Conservation (phyloP, 495 filamentous ascomycete genomes). For the Neurospora sp. region DNA sequence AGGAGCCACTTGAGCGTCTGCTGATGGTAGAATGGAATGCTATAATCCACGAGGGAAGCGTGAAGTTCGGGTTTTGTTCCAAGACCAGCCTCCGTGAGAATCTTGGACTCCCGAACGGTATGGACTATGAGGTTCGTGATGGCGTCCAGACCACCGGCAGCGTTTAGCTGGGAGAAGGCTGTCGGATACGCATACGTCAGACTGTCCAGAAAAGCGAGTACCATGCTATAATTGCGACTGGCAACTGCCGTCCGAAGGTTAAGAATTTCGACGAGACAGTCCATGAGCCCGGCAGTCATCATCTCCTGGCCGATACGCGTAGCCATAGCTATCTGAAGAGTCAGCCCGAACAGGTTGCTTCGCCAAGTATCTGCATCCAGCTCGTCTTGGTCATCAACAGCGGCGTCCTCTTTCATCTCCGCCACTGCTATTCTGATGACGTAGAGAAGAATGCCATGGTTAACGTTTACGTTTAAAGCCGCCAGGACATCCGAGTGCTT, state of each 20-base stretch:
- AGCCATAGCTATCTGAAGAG: constrained; percentile 63
- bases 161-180: constrained; percentile 69
- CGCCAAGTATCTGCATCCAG: constrained; percentile 72
- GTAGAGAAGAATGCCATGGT: constrained; percentile 93
- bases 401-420: constrained; percentile 55
- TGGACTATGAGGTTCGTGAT: constrained; percentile 74
- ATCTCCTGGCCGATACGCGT: constrained; percentile 63
- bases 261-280: constrained; percentile 81
- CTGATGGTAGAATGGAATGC: constrained; percentile 84
- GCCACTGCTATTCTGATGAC: constrained; percentile 81
- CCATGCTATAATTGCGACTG: constrained; percentile 66
- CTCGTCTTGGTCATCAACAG: constrained; percentile 44
- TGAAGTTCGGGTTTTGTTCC: constrained; percentile 73
- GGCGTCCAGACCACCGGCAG: constrained; percentile 71
- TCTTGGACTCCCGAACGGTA: constrained; percentile 63
- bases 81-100: constrained; percentile 49
- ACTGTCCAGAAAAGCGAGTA: constrained; percentile 76
- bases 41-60: constrained; percentile 77
- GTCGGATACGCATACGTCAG: constrained; percentile 73
- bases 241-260: constrained; percentile 74
- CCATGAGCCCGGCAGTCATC: constrained; percentile 76
- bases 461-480: constrained; percentile 84
- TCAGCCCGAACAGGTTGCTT: constrained; percentile 72
- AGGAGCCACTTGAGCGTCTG: constrained; percentile 87
- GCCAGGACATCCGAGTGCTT: constrained; percentile 73